These are phyloP conservation scores for Pilaira anomala DNA, from an alignment of 192 early-diverging fungal species.

Conservation along the genomic window DNA sequence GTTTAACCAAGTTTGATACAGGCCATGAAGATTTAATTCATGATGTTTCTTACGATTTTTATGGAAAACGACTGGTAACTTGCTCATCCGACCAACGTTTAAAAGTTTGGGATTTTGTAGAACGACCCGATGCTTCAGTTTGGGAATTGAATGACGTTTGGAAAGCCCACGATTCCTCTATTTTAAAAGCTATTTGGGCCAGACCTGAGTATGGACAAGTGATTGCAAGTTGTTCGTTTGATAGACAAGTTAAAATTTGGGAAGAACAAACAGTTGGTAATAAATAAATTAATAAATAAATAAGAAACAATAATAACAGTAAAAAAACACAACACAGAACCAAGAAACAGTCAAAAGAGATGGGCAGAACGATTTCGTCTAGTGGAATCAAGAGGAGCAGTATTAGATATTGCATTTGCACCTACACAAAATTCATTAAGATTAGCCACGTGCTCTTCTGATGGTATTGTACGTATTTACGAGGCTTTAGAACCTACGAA, in stretches of 20 bases:
- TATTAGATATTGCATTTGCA: constrained; percentile 89
- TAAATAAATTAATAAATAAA: not conserved
- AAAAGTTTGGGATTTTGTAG: constrained; percentile 87
- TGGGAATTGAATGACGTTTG: constrained; percentile 82
- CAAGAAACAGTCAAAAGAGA: constrained; percentile 59
- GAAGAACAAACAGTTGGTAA: constrained; percentile 67
- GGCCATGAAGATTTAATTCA: constrained; percentile 93
- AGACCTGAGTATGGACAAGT: constrained; percentile 96
- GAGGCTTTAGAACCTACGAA: constrained; percentile 80
- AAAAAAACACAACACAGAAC: constrained; percentile 24
- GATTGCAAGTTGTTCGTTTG: constrained; percentile 88
- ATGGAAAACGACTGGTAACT: constrained; percentile 87
- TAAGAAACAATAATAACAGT: not conserved
- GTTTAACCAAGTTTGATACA: constrained; percentile 58
- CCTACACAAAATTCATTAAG: constrained; percentile 78
- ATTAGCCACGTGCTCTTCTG: constrained; percentile 74
- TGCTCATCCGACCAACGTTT: constrained; percentile 90
- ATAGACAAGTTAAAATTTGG: constrained; percentile 89
- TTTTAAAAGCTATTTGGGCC: constrained; percentile 88
- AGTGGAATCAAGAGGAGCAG: constrained; percentile 65
- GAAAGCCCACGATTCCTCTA: constrained; percentile 86
- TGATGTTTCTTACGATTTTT: constrained; percentile 87
- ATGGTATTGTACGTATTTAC: constrained; percentile 85
- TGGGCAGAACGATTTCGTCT: constrained; percentile 66
- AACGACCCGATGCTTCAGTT: constrained; percentile 51